Evolutionary conservation across 352 stramenopile species (phyloP).

Genomic region (Phytopythium delawarense): DNA sequence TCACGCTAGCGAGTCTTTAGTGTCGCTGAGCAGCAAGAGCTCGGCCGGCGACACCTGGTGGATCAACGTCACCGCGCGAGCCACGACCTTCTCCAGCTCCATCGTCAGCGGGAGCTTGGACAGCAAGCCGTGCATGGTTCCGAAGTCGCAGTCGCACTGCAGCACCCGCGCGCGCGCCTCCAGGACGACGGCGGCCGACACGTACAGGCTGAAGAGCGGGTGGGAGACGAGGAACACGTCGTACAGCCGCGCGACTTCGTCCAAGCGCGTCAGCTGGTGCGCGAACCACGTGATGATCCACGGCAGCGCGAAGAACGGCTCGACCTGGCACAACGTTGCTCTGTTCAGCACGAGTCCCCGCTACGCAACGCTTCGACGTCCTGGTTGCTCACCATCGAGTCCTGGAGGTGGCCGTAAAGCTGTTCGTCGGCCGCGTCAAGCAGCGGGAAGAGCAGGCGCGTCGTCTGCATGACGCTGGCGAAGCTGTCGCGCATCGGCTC

Average conservation of each 20-base stretch:
- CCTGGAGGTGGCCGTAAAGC: slow-evolving; percentile 60
- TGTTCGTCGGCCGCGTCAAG: slow-evolving; percentile 55
- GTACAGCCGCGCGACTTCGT: slow-evolving; percentile 88
- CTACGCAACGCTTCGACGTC: slow-evolving; percentile 14
- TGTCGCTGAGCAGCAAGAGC: slow-evolving; percentile 23
- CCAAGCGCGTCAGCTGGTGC: slow-evolving; percentile 87
- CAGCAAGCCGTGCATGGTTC: slow-evolving; percentile 65
- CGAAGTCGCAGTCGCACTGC: slow-evolving; percentile 73
- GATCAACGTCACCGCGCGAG: slow-evolving; percentile 45
- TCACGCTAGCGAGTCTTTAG: slow-evolving; percentile 18
- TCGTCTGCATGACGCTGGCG: slow-evolving; percentile 63
- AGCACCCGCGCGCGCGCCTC: slow-evolving; percentile 51
- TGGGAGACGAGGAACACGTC: slow-evolving; percentile 93
- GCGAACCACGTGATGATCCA: slow-evolving; percentile 96
- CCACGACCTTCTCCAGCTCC: slow-evolving; percentile 63
- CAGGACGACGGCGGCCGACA: slow-evolving; percentile 77
- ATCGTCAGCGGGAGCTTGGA: slow-evolving; percentile 73
- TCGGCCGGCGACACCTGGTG: slow-evolving; percentile 45
- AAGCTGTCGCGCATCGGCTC: slow-evolving; percentile 88
- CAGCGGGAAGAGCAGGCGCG: slow-evolving; percentile 64
- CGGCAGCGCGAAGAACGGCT: slow-evolving; percentile 91
- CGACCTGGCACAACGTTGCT: slow-evolving; percentile 50
- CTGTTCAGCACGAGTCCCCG: slow-evolving; percentile 26
- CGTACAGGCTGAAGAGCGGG: slow-evolving; percentile 90
- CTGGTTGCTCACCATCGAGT: background rate